Conservation (phyloP, 768 basidiomycete species). For the Collybia nuda region DNA sequence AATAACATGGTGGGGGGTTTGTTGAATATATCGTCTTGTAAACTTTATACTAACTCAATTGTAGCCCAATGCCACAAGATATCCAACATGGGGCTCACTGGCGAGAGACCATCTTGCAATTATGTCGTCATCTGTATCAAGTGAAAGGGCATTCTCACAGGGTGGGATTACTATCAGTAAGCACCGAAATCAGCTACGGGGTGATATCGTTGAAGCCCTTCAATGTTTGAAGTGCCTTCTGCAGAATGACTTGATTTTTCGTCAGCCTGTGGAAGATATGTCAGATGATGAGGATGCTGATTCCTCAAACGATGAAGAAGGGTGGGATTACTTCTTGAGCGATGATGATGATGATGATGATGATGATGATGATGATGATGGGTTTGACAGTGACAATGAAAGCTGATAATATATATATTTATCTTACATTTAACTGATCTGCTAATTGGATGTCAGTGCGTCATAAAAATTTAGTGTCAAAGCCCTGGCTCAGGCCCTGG, state of each 20-base stretch:
- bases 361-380: no score
- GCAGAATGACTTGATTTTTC: constrained; percentile 21
- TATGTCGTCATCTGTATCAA: constrained; percentile 34
- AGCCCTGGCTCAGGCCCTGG: no score
- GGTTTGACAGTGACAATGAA: not conserved
- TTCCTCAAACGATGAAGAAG: constrained; percentile 1
- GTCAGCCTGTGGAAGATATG: no score
- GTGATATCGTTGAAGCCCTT: no score
- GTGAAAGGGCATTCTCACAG: constrained; percentile 35
- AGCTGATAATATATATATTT: not conserved
- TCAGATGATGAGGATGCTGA: constrained; percentile 1
- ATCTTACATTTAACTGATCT: no score
- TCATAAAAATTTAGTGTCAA: no score
- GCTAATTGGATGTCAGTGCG: no score
- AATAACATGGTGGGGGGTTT: constrained; percentile 32
- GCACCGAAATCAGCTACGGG: constrained; percentile 27
- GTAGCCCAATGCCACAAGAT: constrained; percentile 12
- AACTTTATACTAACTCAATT: constrained; percentile 18
- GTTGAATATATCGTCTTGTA: constrained; percentile 9
- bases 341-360: not conserved
- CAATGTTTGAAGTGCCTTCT: constrained; percentile 23
- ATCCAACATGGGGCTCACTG: constrained; percentile 32
- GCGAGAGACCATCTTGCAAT: constrained; percentile 34
- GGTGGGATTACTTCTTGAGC: not conserved
- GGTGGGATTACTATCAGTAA: constrained; percentile 37